phyloP scores from a whole-genome alignment of 805 yeast genomes.

The Vanderwaltozyma yarrowii region DNA sequence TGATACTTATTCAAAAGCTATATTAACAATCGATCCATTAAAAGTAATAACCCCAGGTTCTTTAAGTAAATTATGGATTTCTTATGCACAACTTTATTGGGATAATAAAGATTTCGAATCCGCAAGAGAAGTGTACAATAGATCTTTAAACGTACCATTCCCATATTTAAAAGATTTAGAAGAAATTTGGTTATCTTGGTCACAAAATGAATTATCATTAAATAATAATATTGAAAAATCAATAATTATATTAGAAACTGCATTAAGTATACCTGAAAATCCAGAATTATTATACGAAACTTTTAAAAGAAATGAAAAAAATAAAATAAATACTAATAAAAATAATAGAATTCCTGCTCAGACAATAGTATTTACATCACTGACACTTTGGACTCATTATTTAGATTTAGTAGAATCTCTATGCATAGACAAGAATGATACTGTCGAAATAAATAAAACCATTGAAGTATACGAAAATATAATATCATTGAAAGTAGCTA shows the following conservation, averaged over 20 bases:
- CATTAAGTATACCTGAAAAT: slow-evolving; percentile 32
- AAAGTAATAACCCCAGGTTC: slow-evolving; percentile 31
- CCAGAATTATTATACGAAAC: slow-evolving; percentile 19
- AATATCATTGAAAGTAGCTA: slow-evolving; percentile 51
- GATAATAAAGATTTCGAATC: slow-evolving; percentile 42
- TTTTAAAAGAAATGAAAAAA: slow-evolving; percentile 5
- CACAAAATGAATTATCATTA: slow-evolving; percentile 53
- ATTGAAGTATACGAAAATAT: slow-evolving; percentile 41
- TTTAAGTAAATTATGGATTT: slow-evolving; percentile 56
- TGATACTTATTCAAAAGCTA: slow-evolving; percentile 53
- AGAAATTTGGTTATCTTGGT: slow-evolving; percentile 66
- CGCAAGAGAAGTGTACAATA: slow-evolving; percentile 52
- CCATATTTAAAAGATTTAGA: slow-evolving; percentile 52
- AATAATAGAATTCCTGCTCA: slow-evolving; percentile 38
- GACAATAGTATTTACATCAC: slow-evolving; percentile 47
- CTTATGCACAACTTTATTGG: slow-evolving; percentile 58
- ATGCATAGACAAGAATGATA: slow-evolving; percentile 18
- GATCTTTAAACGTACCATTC: slow-evolving; percentile 64
- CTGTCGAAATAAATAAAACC: slow-evolving; percentile 21
- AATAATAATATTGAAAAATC: slow-evolving; percentile 39
- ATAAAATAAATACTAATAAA: slow-evolving; percentile 1
- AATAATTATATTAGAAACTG: slow-evolving; percentile 32
- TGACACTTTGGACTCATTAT: slow-evolving; percentile 62
- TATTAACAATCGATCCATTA: slow-evolving; percentile 54
- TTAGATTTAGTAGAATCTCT: slow-evolving; percentile 57